Base-by-base conservation (phyloP, 768 basidiomycete species). In the Pleurotus tuoliensis region DNA sequence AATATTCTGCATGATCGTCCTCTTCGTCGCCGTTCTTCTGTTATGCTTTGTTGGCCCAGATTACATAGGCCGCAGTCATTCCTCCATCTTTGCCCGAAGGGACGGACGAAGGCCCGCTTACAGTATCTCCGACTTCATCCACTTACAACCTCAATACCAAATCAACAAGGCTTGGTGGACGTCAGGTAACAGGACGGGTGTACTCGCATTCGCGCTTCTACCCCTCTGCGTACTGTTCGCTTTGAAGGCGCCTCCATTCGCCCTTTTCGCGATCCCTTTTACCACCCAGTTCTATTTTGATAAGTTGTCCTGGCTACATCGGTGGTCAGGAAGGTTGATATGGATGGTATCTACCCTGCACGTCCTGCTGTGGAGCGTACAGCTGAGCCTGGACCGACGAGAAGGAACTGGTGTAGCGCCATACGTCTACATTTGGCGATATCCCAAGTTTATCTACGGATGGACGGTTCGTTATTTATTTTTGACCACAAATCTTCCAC, bases 91-190 rank as follows among this genome's bases (percentile, higher is more conserved):
- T 57, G 46, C 30, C 7, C 56, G 60, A 16, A 43, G 39, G 25
- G 18, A 52, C 64, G 52, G 44, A 57, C 20, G 43, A 55, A 27
- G 55, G 37, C 57, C 58, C 34, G 53, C 46, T 48, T 61, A 64
- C 44, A 73, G 71, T 40, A 60, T 67, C 3, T 69, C 71, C 9
- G 64, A 65, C 3, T 78, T 72, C 62, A 64, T 62, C 47, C 74
- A 64, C 49, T 76, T 62, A 56, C 70, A 74, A 38, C 80, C 85
- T 3, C 76, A 79, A 60, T 81, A 82, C 66, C 86, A 83, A 15
- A 86, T 92, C 56, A 61, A 64, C 46, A 89, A 88, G 66, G 76
- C 83, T 0, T 82, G 82, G 70, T 92, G 90, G 90, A 84, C 87
- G 0, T 76, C 82, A 1, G 84, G 82, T n/a, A 79, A 76, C 15